phyloP scores from a whole-genome alignment of 2,329 filamentous ascomycete genomes.

The Didymella pinodella region DNA sequence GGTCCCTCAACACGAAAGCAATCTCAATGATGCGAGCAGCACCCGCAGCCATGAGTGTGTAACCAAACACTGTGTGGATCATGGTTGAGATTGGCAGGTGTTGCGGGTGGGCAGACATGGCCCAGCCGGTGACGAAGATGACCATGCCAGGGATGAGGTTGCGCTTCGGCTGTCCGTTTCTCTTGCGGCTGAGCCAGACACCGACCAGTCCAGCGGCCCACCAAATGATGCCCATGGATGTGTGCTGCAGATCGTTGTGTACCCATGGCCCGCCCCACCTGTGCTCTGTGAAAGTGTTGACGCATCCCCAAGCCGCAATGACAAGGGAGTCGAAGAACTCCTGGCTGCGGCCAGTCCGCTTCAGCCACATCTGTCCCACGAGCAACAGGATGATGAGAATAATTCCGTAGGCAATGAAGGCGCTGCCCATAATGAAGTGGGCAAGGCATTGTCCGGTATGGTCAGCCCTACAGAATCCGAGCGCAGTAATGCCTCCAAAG shows the following conservation, averaged over 20 bases:
- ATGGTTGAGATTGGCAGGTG: slow-evolving; percentile 82
- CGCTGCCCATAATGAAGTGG: slow-evolving; percentile 98
- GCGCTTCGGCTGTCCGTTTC: slow-evolving; percentile 84
- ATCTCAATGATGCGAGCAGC: slow-evolving; percentile 88
- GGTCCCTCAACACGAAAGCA: slow-evolving; percentile 82
- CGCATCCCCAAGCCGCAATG: slow-evolving; percentile 93
- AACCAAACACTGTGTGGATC: slow-evolving; percentile 90
- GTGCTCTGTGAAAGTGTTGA: slow-evolving; percentile 98
- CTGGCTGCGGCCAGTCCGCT: slow-evolving; percentile 82
- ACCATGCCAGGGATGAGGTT: slow-evolving; percentile 94
- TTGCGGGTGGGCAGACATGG: slow-evolving; percentile 92
- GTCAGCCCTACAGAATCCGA: slow-evolving; percentile 92
- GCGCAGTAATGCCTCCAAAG: slow-evolving; percentile 89
- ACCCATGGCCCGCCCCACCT: slow-evolving; percentile 91
- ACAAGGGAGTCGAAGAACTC: slow-evolving; percentile 95
- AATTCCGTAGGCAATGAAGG: slow-evolving; percentile 94
- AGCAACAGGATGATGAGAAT: slow-evolving; percentile 84
- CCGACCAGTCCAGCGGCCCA: slow-evolving; percentile 93
- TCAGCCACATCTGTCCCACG: slow-evolving; percentile 88
- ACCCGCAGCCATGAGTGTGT: slow-evolving; percentile 92
- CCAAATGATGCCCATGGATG: slow-evolving; percentile 99
- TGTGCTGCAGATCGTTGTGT: slow-evolving; percentile 95
- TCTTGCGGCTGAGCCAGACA: slow-evolving; percentile 87
- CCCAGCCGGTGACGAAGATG: slow-evolving; percentile 91
- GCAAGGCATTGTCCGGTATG: slow-evolving; percentile 92